Evolutionary conservation across 306 rosid species (phyloP), one percentile per base, ranked within the genome.

Genomic region (Lupinus albus): DNA sequence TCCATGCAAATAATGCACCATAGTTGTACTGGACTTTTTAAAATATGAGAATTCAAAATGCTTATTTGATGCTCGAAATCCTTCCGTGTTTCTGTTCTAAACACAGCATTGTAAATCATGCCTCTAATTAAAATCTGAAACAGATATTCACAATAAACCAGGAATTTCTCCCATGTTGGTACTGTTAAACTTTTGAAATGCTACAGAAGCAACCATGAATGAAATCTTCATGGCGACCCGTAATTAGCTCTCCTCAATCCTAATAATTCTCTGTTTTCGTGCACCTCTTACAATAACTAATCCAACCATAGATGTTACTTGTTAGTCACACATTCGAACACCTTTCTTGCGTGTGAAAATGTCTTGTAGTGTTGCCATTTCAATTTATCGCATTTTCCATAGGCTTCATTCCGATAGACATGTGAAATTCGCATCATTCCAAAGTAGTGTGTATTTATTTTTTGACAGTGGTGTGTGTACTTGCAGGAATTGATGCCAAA

Each of bases 1-100:
- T n/a, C n/a, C n/a, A n/a, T n/a, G 66, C 14, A 14, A 63, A 49
- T 64, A 32, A 65, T 72, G 54, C 47, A 25, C 38, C 38, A 33
- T 25, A 2, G 30, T 25, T 25, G 30, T 33, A 33, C 38, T 33
- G 6, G 0, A 33, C 8, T 6, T 6, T 33, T 3, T 25, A 25
- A 25, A 25, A 25, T 4, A 25, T 25, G 30, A 25, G 30, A 25
- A 25, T 33, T 33, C 30, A 59, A 58, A 48, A 51, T 47, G 13
- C 48, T 20, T 7, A 32, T 14, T 5, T n/a, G 6, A n/a, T 5
- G 14, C 48, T 42, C 7, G 4, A 44, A 12, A 44, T 44, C 49
- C 49, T 12, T 44, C 12, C 44, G 14, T 6, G 41, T 51, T 49
- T 52, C 45, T 14, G 58, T 15, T 48, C 33, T 48, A 49, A 1